Conservation (phyloP, 106 monocot species). For the Apostasia shenzhenica region DNA sequence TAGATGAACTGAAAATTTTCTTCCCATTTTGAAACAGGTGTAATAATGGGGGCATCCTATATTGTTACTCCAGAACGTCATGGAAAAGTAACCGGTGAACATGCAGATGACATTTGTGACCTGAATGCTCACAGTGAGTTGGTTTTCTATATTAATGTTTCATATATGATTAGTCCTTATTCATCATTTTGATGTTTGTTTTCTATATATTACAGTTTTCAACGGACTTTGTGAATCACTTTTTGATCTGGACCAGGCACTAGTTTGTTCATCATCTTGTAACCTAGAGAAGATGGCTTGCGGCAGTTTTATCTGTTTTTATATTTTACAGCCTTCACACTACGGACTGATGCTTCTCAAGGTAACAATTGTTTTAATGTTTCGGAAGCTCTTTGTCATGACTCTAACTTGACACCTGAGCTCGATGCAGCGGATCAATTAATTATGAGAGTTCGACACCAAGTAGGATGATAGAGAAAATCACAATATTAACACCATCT, state of each 20-base stretch:
- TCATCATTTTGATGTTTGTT: constrained; percentile 4
- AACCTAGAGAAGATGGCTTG: constrained; percentile 66
- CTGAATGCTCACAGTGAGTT: constrained; percentile 55
- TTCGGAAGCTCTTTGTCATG: background rate
- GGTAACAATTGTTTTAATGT: constrained; percentile 28
- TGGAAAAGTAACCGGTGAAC: constrained; percentile 38
- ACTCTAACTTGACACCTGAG: too few species aligned
- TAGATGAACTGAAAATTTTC: background rate
- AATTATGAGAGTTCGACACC: too few species aligned
- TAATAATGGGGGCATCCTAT: constrained; percentile 56
- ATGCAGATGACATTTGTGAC: constrained; percentile 38
- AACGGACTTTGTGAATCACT: constrained; percentile 60
- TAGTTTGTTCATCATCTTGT: constrained; percentile 71
- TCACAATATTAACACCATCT: too few species aligned
- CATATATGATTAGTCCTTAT: background rate
- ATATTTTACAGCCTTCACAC: constrained; percentile 76
- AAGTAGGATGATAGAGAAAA: too few species aligned
- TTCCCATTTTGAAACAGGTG: constrained; percentile 24
- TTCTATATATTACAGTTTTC: constrained; percentile 49
- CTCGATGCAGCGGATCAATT: too few species aligned
- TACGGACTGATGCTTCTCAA: constrained; percentile 67
- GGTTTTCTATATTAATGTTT: background rate
- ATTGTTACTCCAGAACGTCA: constrained; percentile 41
- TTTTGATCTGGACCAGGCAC: constrained; percentile 60
- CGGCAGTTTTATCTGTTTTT: constrained; percentile 54